phyloP scores from a whole-genome alignment of 2,329 filamentous ascomycete species.

The Xylariaceae sp. region DNA sequence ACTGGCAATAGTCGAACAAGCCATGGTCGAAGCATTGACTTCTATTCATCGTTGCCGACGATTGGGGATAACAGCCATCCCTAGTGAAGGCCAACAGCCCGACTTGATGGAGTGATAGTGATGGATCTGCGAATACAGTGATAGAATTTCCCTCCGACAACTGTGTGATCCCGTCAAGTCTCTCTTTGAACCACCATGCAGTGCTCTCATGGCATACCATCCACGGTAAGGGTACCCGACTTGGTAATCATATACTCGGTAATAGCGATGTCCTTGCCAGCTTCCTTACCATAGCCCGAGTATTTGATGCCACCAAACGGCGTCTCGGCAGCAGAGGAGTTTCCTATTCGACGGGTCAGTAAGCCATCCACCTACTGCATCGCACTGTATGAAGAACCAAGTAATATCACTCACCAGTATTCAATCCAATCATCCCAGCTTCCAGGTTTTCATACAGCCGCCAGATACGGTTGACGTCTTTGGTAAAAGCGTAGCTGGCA shows the following conservation, averaged over 20 bases:
- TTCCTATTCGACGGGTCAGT: constrained; percentile 28
- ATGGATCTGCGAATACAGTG: no score
- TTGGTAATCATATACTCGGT: constrained; percentile 44
- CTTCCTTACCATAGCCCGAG: constrained; percentile 43
- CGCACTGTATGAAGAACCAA: background rate
- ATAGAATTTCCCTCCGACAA: no score
- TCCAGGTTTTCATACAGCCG: constrained; percentile 56
- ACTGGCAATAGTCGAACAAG: no score
- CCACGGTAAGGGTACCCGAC: constrained; percentile 39
- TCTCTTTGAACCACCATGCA: no score
- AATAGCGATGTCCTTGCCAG: constrained; percentile 42
- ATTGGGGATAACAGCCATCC: no score
- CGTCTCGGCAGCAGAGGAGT: constrained; percentile 37
- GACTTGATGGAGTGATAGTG: no score
- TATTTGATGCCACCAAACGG: constrained; percentile 47
- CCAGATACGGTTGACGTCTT: constrained; percentile 55
- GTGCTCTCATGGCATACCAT: no score
- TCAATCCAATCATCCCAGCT: constrained; percentile 44
- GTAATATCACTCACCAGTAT: constrained; percentile 35
- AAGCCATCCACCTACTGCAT: background rate
- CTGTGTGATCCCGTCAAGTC: no score
- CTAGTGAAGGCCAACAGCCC: no score
- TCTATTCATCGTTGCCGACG: no score
- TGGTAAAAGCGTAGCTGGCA: constrained; percentile 55
- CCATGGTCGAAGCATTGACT: no score